Conservation (phyloP, 179 eudicot species). For the Beta lomatogona region DNA sequence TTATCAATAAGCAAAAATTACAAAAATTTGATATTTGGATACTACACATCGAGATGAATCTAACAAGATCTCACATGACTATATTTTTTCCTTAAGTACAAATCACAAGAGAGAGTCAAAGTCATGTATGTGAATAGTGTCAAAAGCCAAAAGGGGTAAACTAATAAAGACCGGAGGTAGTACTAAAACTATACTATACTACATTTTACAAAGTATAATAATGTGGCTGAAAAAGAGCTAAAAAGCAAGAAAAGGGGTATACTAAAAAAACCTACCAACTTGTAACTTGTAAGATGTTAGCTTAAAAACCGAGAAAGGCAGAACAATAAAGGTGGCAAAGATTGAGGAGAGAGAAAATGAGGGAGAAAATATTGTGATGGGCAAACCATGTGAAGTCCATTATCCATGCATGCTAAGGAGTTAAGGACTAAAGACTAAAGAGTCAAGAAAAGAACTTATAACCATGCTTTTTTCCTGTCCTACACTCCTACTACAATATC, state of each 20-base stretch:
- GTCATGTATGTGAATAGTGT: too few relatives aligned
- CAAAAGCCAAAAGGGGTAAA: too few relatives aligned
- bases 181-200: not conserved
- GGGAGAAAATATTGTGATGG: conserved; percentile 15
- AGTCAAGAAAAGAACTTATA: not conserved
- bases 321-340: conserved; percentile 12
- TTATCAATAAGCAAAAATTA: too few relatives aligned
- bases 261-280: not conserved
- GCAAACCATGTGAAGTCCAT: conserved; percentile 30
- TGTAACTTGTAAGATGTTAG: not conserved
- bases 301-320: conserved; percentile 17
- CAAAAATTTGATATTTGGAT: too few relatives aligned
- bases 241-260: not conserved
- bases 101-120: too few relatives aligned
- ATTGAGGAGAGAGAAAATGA: not conserved
- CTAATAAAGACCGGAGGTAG: too few relatives aligned
- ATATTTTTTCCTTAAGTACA: too few relatives aligned
- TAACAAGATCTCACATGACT: too few relatives aligned
- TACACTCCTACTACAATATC: not conserved
- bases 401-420: not conserved
- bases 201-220: not conserved
- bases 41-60: too few relatives aligned
- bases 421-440: too few relatives aligned
- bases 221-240: not conserved
- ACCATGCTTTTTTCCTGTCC: conserved; percentile 28